Conservation (phyloP, 805 yeast genomes). For the Candida namnaoensis region DNA sequence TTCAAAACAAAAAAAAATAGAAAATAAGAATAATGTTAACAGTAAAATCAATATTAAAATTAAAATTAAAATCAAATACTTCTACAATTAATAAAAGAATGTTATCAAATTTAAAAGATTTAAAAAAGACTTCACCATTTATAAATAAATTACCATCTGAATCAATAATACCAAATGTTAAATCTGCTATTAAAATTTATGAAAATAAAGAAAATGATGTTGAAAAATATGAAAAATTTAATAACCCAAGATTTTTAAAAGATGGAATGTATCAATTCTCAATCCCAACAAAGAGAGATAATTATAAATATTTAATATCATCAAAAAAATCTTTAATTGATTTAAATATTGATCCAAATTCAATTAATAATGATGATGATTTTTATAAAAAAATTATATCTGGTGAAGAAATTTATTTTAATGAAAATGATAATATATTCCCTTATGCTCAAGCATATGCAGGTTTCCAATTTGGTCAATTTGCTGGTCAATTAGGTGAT, state of each 20-base stretch:
- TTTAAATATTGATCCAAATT: slow-evolving; percentile 37
- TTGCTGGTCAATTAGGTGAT: slow-evolving; percentile 97
- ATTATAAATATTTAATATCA: slow-evolving; percentile 44
- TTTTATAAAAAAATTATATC: slow-evolving; percentile 46
- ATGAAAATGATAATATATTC: slow-evolving; percentile 29
- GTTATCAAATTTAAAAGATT: not conserved
- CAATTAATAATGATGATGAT: slow-evolving; percentile 20
- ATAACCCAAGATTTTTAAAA: slow-evolving; percentile 41
- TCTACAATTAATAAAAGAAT: not conserved
- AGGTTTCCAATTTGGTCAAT: slow-evolving; percentile 92
- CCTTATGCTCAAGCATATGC: slow-evolving; percentile 93
- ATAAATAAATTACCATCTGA: slow-evolving; percentile 15
- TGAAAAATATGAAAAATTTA: slow-evolving; percentile 22
- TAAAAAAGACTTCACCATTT: slow-evolving; percentile 8
- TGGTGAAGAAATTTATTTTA: slow-evolving; percentile 43
- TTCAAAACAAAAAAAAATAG: no score
- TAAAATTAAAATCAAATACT: no score
- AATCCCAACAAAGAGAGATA: slow-evolving; percentile 52
- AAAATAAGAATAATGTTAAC: no score
- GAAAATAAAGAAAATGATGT: slow-evolving; percentile 12
- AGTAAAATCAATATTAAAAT: no score
- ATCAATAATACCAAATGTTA: slow-evolving; percentile 19
- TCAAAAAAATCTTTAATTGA: slow-evolving; percentile 55
- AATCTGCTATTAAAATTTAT: slow-evolving; percentile 18
- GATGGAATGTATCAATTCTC: slow-evolving; percentile 71